phyloP scores from a whole-genome alignment of 129 eudicot species.

The Calendula officinalis region DNA sequence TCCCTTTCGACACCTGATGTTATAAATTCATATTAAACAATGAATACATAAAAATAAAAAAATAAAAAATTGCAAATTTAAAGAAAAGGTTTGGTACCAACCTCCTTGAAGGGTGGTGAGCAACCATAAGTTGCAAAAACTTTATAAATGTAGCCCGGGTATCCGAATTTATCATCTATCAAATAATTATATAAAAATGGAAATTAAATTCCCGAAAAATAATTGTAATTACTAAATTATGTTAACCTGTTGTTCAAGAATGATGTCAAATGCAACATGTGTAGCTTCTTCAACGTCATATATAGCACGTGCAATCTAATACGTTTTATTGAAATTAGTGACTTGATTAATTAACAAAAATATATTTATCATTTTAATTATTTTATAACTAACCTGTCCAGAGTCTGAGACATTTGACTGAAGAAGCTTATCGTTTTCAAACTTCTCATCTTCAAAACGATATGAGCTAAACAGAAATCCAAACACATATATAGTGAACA shows the following conservation, averaged over 20 bases:
- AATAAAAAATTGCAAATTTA: neutral
- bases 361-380: neutral
- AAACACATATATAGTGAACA: neutral
- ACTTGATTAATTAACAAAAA: slow-evolving; percentile 9
- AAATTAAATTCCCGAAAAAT: neutral
- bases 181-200: slow-evolving; percentile 6
- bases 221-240: neutral
- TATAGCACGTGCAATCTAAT: slow-evolving; percentile 65
- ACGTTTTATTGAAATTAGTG: slow-evolving; percentile 14
- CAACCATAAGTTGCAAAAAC: slow-evolving; percentile 78
- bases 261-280: slow-evolving; percentile 64
- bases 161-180: slow-evolving; percentile 74
- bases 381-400: slow-evolving; percentile 47
- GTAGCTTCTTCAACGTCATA: slow-evolving; percentile 91
- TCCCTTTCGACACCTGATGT: slow-evolving; percentile 78
- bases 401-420: slow-evolving; percentile 57
- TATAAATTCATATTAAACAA: slow-evolving; percentile 16
- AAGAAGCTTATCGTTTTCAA: slow-evolving; percentile 56
- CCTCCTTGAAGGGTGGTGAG: slow-evolving; percentile 90
- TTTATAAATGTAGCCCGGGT: slow-evolving; percentile 58
- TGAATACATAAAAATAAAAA: neutral
- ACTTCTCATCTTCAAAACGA: slow-evolving; percentile 55
- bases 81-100: slow-evolving; percentile 26
- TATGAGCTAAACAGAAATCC: slow-evolving; percentile 48
- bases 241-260: slow-evolving; percentile 60